These are phyloP conservation scores for Delonix regia DNA, from an alignment of 306 rosid species.

Conservation along the genomic window DNA sequence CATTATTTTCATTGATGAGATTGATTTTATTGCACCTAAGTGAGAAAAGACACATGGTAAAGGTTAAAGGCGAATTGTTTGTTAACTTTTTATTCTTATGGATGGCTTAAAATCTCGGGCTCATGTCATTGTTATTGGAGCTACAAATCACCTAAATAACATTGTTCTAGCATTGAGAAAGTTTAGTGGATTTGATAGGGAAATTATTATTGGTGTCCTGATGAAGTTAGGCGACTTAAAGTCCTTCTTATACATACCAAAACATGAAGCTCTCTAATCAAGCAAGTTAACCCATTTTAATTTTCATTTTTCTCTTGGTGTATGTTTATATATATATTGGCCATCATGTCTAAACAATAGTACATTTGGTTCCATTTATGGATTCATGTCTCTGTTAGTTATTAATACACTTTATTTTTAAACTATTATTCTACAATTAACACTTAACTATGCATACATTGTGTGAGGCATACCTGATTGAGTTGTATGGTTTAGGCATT, in stretches of 20 bases:
- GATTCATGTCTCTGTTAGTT: not conserved
- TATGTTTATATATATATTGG: not conserved
- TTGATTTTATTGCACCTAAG: slow-evolving; percentile 77
- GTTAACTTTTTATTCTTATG: slow-evolving; percentile 72
- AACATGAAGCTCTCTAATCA: slow-evolving; percentile 79
- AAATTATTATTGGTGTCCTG: slow-evolving; percentile 76
- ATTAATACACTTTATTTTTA: not conserved
- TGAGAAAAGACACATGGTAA: slow-evolving; percentile 72
- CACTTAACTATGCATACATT: not conserved
- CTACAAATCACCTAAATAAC: slow-evolving; percentile 75
- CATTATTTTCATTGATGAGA: slow-evolving; percentile 70
- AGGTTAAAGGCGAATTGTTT: slow-evolving; percentile 72
- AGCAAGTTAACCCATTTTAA: slow-evolving; percentile 42
- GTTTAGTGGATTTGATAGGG: slow-evolving; percentile 77
- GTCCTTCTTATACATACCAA: slow-evolving; percentile 75
- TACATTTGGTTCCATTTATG: slow-evolving; percentile 9
- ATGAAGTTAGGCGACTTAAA: slow-evolving; percentile 72
- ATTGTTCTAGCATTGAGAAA: slow-evolving; percentile 70
- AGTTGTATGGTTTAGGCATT: not conserved
- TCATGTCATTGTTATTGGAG: slow-evolving; percentile 72
- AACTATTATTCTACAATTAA: too few relatives aligned
- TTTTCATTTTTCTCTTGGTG: not conserved
- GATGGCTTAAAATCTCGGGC: slow-evolving; percentile 70
- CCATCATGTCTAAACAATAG: not conserved
- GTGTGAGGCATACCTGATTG: not conserved